A percentile compares a stretch with the other conserved stretches of the same genome.
Conservation (phyloP, 208 protist genomes). For the Porcisia deanei region DNA sequence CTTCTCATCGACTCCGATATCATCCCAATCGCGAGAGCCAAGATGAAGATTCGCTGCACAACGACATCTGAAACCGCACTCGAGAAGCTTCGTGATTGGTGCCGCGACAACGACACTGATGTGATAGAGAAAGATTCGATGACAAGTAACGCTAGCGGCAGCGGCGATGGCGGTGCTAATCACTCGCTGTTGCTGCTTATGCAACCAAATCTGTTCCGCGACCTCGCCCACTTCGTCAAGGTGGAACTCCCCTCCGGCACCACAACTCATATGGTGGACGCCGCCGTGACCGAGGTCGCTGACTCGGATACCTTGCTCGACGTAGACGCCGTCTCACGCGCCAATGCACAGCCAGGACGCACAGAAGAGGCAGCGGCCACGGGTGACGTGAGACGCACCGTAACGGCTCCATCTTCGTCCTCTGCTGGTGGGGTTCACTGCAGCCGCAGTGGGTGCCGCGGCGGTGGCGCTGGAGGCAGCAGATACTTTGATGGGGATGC, state of each 20-base stretch:
- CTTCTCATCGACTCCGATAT: constrained; percentile 78
- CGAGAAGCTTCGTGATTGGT: constrained; percentile 60
- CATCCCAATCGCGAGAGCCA: constrained; percentile 94
- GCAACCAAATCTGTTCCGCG: constrained; percentile 75
- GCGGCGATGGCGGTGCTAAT: neutral
- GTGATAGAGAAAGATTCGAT: constrained; percentile 38
- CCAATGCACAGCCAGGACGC: constrained; percentile 19
- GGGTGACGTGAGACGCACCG: neutral
- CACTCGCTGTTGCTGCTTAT: constrained; percentile 61
- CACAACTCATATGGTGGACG: constrained; percentile 76
- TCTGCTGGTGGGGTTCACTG: neutral
- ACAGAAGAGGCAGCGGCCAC: constrained; percentile 5
- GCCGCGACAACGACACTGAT: constrained; percentile 46
- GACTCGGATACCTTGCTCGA: constrained; percentile 33
- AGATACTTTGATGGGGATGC: constrained; percentile 10
- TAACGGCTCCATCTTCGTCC: neutral
- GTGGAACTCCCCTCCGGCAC: constrained; percentile 56
- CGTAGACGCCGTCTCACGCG: constrained; percentile 14
- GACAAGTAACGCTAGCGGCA: constrained; percentile 1
- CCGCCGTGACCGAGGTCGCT: constrained; percentile 58
- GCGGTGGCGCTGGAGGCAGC: constrained; percentile 11
- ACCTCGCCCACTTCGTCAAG: constrained; percentile 77
- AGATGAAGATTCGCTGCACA: constrained; percentile 93
- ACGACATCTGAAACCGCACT: constrained; percentile 43
- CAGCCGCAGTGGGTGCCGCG: constrained; percentile 4